Conservation (phyloP, 495 filamentous ascomycete species). For the Penicillium paradoxum region DNA sequence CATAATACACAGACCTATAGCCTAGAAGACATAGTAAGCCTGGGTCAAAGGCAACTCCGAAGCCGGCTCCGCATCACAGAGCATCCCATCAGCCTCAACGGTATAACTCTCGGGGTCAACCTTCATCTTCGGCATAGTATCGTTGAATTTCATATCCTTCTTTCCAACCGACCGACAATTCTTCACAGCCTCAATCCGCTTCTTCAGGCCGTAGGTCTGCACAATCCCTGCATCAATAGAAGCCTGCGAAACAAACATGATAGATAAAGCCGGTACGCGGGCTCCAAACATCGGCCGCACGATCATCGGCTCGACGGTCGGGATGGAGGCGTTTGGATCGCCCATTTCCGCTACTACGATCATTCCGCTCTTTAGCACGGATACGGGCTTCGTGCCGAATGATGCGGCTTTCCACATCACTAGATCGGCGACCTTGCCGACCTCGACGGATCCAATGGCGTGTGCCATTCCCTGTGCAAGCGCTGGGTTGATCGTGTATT, state of each 20-base stretch:
- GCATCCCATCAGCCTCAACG: conserved; percentile 80
- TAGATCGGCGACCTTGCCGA: conserved; percentile 88
- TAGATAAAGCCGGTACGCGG: conserved; percentile 63
- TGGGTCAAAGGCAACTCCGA: conserved; percentile 73
- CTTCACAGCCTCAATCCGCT: conserved; percentile 75
- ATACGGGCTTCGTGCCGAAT: conserved; percentile 83
- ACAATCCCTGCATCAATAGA: conserved; percentile 62
- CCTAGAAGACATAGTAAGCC: conserved; percentile 71
- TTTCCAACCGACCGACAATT: conserved; percentile 79
- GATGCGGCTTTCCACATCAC: conserved; percentile 82
- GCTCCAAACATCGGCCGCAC: conserved; percentile 83
- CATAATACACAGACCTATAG: too few relatives aligned
- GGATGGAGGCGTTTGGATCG: conserved; percentile 90
- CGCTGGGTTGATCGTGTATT: conserved; percentile 97
- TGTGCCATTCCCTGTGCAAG: conserved; percentile 92
- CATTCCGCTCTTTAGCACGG: conserved; percentile 87
- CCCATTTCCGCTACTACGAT: conserved; percentile 88
- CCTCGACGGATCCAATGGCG: conserved; percentile 79
- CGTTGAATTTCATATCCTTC: conserved; percentile 92
- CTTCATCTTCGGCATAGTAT: conserved; percentile 81
- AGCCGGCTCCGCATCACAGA: conserved; percentile 73
- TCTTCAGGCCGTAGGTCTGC: conserved; percentile 67
- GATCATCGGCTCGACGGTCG: conserved; percentile 82
- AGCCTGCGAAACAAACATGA: conserved; percentile 79
- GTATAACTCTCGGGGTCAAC: conserved; percentile 90